These are phyloP conservation scores for Peniophora sp. DNA, from an alignment of 1,284 basidiomycete genomes.

Conservation along the genomic window DNA sequence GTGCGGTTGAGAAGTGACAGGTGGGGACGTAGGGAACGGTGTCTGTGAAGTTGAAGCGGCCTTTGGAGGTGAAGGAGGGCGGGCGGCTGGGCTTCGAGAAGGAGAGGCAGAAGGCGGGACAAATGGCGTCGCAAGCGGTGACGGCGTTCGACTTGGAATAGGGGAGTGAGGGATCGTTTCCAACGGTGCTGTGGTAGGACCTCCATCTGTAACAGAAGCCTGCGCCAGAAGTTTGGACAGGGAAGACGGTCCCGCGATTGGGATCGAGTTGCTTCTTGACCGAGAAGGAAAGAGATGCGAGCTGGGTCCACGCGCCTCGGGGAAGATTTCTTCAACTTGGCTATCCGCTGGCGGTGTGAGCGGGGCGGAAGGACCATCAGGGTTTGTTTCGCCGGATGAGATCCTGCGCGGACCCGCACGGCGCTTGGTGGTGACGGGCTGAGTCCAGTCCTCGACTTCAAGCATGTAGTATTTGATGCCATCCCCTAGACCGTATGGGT, in stretches of 20 bases:
- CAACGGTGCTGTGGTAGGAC: constrained; percentile 20
- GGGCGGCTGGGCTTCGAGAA: background rate
- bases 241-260: constrained; percentile 63
- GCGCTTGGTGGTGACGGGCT: constrained; percentile 57
- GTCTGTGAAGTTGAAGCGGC: background rate
- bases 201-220: constrained; percentile 31
- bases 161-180: constrained; percentile 25
- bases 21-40: constrained; percentile 5
- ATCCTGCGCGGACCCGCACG: constrained; percentile 44
- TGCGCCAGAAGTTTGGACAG: constrained; percentile 69
- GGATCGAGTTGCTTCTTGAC: constrained; percentile 58
- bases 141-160: constrained; percentile 15
- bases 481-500: constrained; percentile 78
- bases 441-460: constrained; percentile 90
- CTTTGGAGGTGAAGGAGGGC: background rate
- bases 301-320: constrained; percentile 49
- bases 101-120: constrained; percentile 6
- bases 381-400: constrained; percentile 19
- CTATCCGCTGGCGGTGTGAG: constrained; percentile 39
- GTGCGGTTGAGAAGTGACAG: constrained; percentile 7
- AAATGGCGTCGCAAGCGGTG: constrained; percentile 10
- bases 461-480: constrained; percentile 92
- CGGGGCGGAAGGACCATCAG: constrained; percentile 7
- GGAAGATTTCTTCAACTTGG: constrained; percentile 63
- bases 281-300: constrained; percentile 57